Base-by-base conservation (phyloP, 345 rosid species). In the Cardamine occulta region DNA sequence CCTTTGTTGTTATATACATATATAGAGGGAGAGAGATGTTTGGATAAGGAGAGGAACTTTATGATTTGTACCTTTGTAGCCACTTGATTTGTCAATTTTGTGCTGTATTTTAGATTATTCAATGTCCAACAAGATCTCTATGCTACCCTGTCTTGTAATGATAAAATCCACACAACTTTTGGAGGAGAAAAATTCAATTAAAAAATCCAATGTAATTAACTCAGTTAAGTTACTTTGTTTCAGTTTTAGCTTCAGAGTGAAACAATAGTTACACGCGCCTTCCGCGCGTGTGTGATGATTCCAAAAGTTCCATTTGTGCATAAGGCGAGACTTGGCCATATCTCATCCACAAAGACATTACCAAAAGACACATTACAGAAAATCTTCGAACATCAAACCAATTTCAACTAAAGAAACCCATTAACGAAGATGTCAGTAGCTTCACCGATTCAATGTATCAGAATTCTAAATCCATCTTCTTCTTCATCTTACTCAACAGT, bases 391-490 rank as follows among this genome's bases (percentile, higher is more conserved):
- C 13, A 17, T 63, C 72, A 32, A 62, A 68, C 47, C 55, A 52
- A 24, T 8, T 8, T 21, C 56, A 61, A 37, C 24, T 42, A 12
- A 29, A 35, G 4, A 68, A 48, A 23, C 2, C 29, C 49, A 35
- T 8, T 57, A 60, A 58, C 28, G 15, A 54, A 79, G 34, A 87
- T 93, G 97, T 87, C 93, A 18, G 80, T 85, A 44, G 86, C 93
- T 63, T 79, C 93, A 15, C 86, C 96, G 51, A 79, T 86, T 54
- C 93, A 91, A 8, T 80, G 80, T 69, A 78, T 88, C 80, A 88
- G 78, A 75, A 64, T 91, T 83, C 87, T 80, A 31, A 85, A 80
- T 65, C 83, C 93, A 57, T 80, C 88, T 6, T 79, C 88, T 6
- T 79, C 87, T n/a, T 78, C 86, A 32, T 65, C 84, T 4, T 76